phyloP scores from a whole-genome alignment of 257 asterid genomes.

The Rauvolfia tetraphylla region DNA sequence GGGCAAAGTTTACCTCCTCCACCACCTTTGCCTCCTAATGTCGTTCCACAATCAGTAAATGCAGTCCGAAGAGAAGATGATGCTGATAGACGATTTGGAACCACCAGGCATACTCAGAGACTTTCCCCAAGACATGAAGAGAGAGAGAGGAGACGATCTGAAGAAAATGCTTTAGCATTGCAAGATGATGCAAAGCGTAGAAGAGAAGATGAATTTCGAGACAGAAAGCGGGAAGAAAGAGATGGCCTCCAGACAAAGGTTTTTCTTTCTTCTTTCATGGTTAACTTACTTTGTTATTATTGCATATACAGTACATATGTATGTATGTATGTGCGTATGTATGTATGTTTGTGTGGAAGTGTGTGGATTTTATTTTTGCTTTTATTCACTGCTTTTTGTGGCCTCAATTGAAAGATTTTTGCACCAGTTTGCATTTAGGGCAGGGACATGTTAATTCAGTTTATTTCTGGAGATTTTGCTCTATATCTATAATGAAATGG shows the following conservation, averaged over 20 bases:
- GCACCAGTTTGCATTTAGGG: not conserved
- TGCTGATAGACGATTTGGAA: constrained; percentile 80
- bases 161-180: constrained; percentile 61
- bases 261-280: not conserved
- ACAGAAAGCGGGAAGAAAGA: constrained; percentile 90
- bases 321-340: too few relatives aligned
- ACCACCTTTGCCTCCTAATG: constrained; percentile 92
- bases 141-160: constrained; percentile 88
- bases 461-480: not conserved
- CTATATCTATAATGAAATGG: not conserved
- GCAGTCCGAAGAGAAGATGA: constrained; percentile 84
- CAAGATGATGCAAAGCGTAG: constrained; percentile 88
- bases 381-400: not conserved
- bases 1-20: constrained; percentile 94
- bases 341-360: too few relatives aligned
- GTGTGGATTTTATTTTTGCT: not conserved
- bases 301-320: too few relatives aligned
- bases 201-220: constrained; percentile 91
- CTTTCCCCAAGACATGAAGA: constrained; percentile 96
- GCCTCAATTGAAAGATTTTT: not conserved
- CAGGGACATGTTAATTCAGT: not conserved
- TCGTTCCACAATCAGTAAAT: constrained; percentile 76
- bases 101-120: constrained; percentile 70
- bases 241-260: constrained; percentile 67
- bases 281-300: not conserved